phyloP scores from a whole-genome alignment of 306 rosid species.

The Ammopiptanthus mongolicus region DNA sequence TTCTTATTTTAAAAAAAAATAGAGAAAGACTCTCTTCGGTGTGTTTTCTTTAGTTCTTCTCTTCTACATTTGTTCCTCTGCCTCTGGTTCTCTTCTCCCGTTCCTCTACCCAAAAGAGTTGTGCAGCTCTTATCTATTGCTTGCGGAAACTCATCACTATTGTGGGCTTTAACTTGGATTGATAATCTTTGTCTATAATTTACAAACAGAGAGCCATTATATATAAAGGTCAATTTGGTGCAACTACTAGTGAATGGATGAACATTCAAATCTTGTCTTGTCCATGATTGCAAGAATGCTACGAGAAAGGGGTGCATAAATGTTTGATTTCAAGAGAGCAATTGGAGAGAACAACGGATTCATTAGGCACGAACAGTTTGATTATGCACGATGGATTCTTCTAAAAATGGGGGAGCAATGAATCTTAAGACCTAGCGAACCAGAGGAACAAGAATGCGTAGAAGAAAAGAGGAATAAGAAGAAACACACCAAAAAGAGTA shows the following conservation, averaged over 20 bases:
- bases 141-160: conserved; percentile 1
- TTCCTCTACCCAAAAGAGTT: not conserved
- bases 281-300: not conserved
- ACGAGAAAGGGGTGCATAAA: not conserved
- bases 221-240: conserved; percentile 3
- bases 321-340: not conserved
- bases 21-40: too few relatives aligned
- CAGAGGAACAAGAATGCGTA: too few relatives aligned
- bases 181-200: conserved; percentile 16
- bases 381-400: not conserved
- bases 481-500: too few relatives aligned
- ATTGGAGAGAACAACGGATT: too few relatives aligned
- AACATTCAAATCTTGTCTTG: not conserved
- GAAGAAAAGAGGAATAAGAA: too few relatives aligned
- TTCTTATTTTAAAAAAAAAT: too few relatives aligned
- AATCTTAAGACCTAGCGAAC: not conserved
- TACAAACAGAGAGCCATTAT: not conserved
- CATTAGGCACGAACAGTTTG: too few relatives aligned
- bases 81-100: too few relatives aligned
- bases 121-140: conserved; percentile 16
- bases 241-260: not conserved
- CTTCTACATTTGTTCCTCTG: too few relatives aligned
- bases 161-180: conserved; percentile 14
- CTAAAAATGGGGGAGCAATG: not conserved
- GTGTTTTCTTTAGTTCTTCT: too few relatives aligned